These are phyloP conservation scores for Thelonectria olida DNA, from an alignment of 2,329 filamentous ascomycete genomes.

Conservation along the genomic window DNA sequence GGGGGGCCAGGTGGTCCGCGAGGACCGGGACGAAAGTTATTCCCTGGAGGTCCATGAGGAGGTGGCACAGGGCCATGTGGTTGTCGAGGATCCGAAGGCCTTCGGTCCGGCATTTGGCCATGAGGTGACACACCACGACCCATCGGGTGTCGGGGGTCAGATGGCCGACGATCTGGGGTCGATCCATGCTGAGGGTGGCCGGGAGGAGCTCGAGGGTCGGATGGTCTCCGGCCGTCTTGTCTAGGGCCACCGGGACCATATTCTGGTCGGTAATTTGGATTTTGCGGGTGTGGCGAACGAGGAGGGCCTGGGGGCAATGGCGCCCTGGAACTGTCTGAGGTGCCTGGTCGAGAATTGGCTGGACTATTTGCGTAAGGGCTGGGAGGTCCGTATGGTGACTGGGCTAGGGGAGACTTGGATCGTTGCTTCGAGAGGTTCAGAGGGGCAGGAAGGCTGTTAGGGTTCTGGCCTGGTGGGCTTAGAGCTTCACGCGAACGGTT, in stretches of 20 bases:
- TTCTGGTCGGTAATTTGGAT: conserved; percentile 40
- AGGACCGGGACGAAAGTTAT: conserved; percentile 29
- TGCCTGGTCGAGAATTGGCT: conserved; percentile 42
- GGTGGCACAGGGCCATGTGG: conserved; percentile 32
- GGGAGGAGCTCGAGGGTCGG: conserved; percentile 16
- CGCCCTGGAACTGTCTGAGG: conserved; percentile 44
- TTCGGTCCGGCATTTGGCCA: conserved; percentile 18
- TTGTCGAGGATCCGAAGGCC: conserved; percentile 26
- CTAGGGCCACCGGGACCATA: conserved; percentile 32
- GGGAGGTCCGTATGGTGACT: conserved; percentile 44
- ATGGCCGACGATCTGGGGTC: conserved; percentile 28
- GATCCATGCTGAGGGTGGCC: conserved; percentile 27
- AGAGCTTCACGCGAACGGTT: conserved; percentile 64
- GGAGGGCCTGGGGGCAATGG: conserved; percentile 41
- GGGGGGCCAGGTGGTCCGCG: conserved; percentile 10
- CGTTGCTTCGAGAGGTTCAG: conserved; percentile 52
- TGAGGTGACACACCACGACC: conserved; percentile 34
- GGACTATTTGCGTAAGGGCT: conserved; percentile 45
- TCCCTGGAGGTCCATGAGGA: conserved; percentile 19
- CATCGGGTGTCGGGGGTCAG: conserved; percentile 20
- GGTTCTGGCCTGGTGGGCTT: conserved; percentile 49
- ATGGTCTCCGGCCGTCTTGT: conserved; percentile 33
- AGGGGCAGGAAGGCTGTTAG: conserved; percentile 52
- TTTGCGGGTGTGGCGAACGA: conserved; percentile 42
- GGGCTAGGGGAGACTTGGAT: conserved; percentile 57